A percentile compares a stretch with the other conserved stretches of the same genome.
These are phyloP conservation scores for Plantago major DNA, from an alignment of 257 asterid species.

Conservation along the genomic window DNA sequence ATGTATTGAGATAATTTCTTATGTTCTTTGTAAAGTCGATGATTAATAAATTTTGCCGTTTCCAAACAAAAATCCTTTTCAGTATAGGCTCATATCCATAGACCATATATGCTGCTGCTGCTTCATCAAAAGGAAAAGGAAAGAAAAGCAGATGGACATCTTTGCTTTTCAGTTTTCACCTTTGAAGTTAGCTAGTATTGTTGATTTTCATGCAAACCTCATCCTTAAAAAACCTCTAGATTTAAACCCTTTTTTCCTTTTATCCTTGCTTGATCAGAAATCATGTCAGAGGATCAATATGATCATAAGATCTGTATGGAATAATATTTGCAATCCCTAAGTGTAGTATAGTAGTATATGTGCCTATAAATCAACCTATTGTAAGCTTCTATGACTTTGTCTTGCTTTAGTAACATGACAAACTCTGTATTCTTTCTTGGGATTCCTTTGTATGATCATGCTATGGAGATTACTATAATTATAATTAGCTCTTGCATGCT, in stretches of 20 bases:
- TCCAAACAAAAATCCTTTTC: too few relatives aligned
- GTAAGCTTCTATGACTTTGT: slow-evolving; percentile 38
- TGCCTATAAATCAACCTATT: slow-evolving; percentile 32
- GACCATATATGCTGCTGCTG: not conserved
- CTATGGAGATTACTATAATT: slow-evolving; percentile 21
- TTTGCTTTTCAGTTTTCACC: slow-evolving; percentile 33
- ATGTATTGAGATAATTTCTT: too few relatives aligned
- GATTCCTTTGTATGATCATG: slow-evolving; percentile 40
- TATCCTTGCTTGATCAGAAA: slow-evolving; percentile 27
- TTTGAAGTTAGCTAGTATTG: slow-evolving; percentile 31
- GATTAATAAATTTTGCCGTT: too few relatives aligned
- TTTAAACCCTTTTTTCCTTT: slow-evolving; percentile 34
- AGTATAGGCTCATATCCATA: too few relatives aligned
- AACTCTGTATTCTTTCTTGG: slow-evolving; percentile 52
- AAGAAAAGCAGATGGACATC: slow-evolving; percentile 31
- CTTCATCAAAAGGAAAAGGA: slow-evolving; percentile 22
- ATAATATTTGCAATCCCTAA: slow-evolving; percentile 69
- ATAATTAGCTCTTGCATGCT: slow-evolving; percentile 24
- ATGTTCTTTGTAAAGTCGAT: too few relatives aligned
- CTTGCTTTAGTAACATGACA: slow-evolving; percentile 82
- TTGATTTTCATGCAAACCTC: slow-evolving; percentile 53
- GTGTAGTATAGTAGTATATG: slow-evolving; percentile 23
- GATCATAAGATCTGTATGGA: slow-evolving; percentile 40
- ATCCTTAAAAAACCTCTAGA: slow-evolving; percentile 15
- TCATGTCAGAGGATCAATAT: slow-evolving; percentile 32